phyloP scores from a whole-genome alignment of 495 filamentous ascomycete genomes.

The Daldinia decipiens region DNA sequence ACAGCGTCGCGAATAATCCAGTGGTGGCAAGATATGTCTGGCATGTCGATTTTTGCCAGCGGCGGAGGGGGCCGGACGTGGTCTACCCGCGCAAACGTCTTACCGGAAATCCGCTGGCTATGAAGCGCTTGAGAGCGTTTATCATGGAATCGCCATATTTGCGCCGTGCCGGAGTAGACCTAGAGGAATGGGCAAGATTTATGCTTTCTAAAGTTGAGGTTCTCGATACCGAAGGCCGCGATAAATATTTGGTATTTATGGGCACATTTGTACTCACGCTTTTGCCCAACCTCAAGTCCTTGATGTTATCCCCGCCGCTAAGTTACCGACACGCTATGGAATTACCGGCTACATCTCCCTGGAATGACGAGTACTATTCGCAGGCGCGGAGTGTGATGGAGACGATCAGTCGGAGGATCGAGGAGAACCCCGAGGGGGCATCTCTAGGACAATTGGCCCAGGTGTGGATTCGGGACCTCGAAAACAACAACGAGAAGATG shows the following conservation, averaged over 20 bases:
- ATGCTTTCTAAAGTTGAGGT: background rate
- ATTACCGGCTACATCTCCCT: background rate
- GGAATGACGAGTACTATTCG: background rate
- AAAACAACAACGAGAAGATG: background rate
- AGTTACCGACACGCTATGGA: background rate
- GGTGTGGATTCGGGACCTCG: background rate
- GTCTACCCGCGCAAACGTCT: background rate
- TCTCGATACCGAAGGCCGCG: background rate
- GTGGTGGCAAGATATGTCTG: background rate
- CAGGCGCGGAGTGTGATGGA: background rate
- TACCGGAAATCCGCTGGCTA: background rate
- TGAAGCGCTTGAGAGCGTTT: background rate
- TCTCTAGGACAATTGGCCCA: slow-evolving; percentile 5
- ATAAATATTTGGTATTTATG: slow-evolving; percentile 4
- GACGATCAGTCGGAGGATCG: background rate
- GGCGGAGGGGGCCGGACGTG: background rate
- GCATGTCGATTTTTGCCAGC: slow-evolving; percentile 4
- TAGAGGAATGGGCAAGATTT: background rate
- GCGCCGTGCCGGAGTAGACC: background rate
- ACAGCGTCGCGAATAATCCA: background rate
- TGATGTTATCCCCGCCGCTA: background rate
- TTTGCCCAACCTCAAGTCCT: background rate
- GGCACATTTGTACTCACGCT: background rate
- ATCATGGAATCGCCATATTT: slow-evolving; percentile 1
- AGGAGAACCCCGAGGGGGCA: background rate